These are phyloP conservation scores for Tylopilus sp. DNA, from an alignment of 768 basidiomycete genomes.

Conservation along the genomic window DNA sequence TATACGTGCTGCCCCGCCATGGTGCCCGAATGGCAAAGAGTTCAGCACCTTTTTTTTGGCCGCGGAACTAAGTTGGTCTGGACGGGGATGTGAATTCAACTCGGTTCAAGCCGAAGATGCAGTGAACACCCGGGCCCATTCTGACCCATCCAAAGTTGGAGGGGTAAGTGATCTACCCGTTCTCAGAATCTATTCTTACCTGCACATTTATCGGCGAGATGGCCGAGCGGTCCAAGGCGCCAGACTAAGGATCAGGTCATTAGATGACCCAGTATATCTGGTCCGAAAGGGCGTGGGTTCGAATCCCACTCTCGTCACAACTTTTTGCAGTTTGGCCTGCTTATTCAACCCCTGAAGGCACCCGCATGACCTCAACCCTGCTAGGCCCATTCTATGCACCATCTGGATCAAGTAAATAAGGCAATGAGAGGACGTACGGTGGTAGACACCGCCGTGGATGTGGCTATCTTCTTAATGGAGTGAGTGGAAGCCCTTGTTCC, in stretches of 20 bases:
- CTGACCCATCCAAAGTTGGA: too few species aligned
- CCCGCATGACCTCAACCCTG: too few species aligned
- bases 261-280: conserved; percentile 30
- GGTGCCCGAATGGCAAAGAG: neutral
- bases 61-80: neutral
- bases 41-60: too few species aligned
- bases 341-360: too few species aligned
- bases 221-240: conserved; percentile 64
- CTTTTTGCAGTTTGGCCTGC: neutral
- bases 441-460: neutral
- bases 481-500: too few species aligned
- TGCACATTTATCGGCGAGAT: conserved; percentile 31
- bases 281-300: conserved; percentile 42
- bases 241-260: conserved; percentile 49
- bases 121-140: too few species aligned
- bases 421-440: neutral
- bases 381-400: neutral
- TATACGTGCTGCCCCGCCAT: conserved; percentile 22
- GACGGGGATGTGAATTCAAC: neutral
- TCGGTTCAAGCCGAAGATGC: neutral
- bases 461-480: too few species aligned
- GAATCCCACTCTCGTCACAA: conserved; percentile 37
- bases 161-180: too few species aligned
- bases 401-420: neutral
- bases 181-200: neutral